A percentile compares a stretch with the other conserved stretches of the same genome.
These are phyloP conservation scores for Carallia pectinifolia DNA, from an alignment of 345 rosid species.

Conservation along the genomic window DNA sequence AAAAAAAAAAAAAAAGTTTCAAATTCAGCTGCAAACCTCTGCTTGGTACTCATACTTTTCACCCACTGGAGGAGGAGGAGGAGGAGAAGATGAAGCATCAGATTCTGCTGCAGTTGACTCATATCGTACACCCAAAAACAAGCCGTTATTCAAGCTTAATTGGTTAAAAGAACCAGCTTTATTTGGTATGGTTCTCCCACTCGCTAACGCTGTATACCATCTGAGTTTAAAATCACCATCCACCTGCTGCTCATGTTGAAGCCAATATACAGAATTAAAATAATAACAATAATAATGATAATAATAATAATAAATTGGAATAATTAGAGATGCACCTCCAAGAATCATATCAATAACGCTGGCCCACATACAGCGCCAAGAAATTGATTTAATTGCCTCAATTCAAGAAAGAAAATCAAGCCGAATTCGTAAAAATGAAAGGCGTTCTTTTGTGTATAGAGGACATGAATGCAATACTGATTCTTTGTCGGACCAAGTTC, in stretches of 20 bases:
- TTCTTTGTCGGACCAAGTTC: too few relatives aligned
- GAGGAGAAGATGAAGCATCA: slow-evolving; percentile 45
- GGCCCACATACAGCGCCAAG: too few relatives aligned
- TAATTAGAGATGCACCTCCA: background rate
- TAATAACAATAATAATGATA: too few relatives aligned
- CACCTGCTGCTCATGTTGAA: slow-evolving; percentile 35
- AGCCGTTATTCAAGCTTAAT: slow-evolving; percentile 31
- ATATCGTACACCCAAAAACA: slow-evolving; percentile 45
- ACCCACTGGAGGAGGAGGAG: slow-evolving; percentile 45
- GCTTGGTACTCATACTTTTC: slow-evolving; percentile 97
- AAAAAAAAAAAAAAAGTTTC: too few relatives aligned
- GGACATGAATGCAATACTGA: too few relatives aligned
- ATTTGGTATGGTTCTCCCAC: slow-evolving; percentile 30
- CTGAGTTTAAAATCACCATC: slow-evolving; percentile 40
- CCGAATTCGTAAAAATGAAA: too few relatives aligned
- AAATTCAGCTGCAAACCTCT: slow-evolving; percentile 46
- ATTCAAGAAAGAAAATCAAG: too few relatives aligned
- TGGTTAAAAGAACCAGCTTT: slow-evolving; percentile 22
- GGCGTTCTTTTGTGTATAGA: too few relatives aligned
- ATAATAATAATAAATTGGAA: background rate
- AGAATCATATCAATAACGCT: too few relatives aligned
- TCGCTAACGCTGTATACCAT: slow-evolving; percentile 55
- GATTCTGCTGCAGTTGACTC: slow-evolving; percentile 72
- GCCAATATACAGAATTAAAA: background rate
- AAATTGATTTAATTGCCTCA: too few relatives aligned